Base-by-base conservation (phyloP, 768 basidiomycete species). In the Mycena epipterygia region DNA sequence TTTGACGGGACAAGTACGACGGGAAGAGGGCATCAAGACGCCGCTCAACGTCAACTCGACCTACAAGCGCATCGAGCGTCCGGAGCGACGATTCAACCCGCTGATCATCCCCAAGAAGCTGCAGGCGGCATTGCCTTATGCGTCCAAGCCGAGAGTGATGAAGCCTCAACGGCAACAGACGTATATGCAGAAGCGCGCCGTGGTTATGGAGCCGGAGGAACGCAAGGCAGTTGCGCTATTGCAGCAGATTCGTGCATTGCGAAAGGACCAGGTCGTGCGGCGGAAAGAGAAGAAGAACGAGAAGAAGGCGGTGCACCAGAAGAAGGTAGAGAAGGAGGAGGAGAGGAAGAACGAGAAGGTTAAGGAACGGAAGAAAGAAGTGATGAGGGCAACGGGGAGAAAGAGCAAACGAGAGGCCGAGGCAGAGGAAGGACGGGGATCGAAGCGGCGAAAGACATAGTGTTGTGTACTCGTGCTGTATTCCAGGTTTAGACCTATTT, bases 171-270 rank as follows among this genome's bases (percentile, higher is more conserved):
- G 84, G 39, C 83, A 83, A 64, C 85, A 88, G 79, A 96, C 96
- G n/a, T 98, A 99, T 81, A 81, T 98, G 78, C 95, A 96, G 81
- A 95, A 94, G 80, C 91, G 98, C 16, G 96, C 97, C 1, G 96
- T 99, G 29, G 91, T 99, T 51, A 88, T 99, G 87, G 94, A 97
- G 77, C 94, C 95, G 1, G 96, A 97, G 78, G 98, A 99, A 85
- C 95, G 93, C 86, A 93, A 90, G 78, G 97, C 98, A 0, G 83
- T 98, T 23, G 92, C 94, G 42, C 82, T 99, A 42, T 79, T 99
- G 79, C 97, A 99, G 80, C 97, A 99, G 85, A 95, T 98, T 72
- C 90, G 93, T 55, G 95, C 96, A 8, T 80, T 99, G 75, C 84
- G 95, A 67, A 98, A 96, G 81, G 96, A 97, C 76, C 94, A 97